A percentile compares a stretch with the other conserved stretches of the same genome.
These are phyloP conservation scores for Daldinia concentrica DNA, from an alignment of 495 filamentous ascomycete genomes.

Conservation along the genomic window DNA sequence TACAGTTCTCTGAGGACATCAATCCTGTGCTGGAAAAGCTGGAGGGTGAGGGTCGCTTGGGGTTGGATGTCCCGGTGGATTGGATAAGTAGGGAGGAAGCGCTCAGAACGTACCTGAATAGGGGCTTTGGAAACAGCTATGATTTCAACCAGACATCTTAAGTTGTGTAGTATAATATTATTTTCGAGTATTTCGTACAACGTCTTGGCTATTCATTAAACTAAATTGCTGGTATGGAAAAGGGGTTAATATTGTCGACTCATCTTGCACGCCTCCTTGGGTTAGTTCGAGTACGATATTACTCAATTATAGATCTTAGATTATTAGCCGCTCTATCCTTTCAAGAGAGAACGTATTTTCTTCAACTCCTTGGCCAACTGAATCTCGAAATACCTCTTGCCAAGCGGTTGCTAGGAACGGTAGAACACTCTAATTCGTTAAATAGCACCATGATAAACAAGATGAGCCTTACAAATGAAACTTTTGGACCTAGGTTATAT, in stretches of 20 bases:
- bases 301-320: background rate
- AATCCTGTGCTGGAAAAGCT: constrained; percentile 49
- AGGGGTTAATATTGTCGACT: background rate
- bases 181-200: background rate
- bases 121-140: constrained; percentile 61
- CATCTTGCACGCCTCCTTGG: background rate
- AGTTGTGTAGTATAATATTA: background rate
- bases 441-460: no score
- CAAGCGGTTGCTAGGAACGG: no score
- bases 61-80: constrained; percentile 56
- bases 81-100: constrained; percentile 52
- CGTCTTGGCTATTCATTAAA: background rate
- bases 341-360: no score
- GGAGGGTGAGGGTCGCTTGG: constrained; percentile 36
- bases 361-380: no score
- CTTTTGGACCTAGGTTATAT: no score
- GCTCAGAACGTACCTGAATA: constrained; percentile 52
- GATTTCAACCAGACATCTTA: constrained; percentile 55
- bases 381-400: no score
- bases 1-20: constrained; percentile 59
- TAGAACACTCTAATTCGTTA: no score
- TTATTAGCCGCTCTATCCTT: background rate
- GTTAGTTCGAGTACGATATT: background rate
- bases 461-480: no score
- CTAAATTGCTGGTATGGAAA: background rate